Evolutionary conservation across 2,329 filamentous ascomycete species (phyloP).

Genomic region (Fusarium bulbicola): DNA sequence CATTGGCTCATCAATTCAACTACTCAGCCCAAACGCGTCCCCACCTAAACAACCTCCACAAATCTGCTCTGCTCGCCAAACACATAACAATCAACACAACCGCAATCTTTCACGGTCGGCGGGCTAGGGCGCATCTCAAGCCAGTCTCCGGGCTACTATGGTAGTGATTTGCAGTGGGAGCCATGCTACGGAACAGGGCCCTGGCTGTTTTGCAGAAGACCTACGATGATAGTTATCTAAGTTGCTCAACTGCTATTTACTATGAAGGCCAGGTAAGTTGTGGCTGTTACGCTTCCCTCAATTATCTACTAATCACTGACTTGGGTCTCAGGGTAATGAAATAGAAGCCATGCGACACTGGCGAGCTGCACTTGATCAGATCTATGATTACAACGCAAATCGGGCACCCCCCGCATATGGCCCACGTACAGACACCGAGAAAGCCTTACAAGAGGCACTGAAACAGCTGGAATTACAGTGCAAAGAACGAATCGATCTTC

Average conservation of each 20-base stretch:
- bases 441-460: constrained; percentile 81
- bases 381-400: constrained; percentile 85
- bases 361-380: constrained; percentile 87
- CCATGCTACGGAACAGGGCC: constrained; percentile 63
- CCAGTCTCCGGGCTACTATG: constrained; percentile 44
- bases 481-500: constrained; percentile 88
- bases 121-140: constrained; percentile 26
- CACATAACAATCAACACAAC: neutral
- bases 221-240: constrained; percentile 95
- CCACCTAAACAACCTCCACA: neutral
- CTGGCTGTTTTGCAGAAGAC: constrained; percentile 90
- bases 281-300: neutral
- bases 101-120: constrained; percentile 15
- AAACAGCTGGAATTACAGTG: constrained; percentile 88
- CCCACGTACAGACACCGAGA: constrained; percentile 83
- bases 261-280: constrained; percentile 85
- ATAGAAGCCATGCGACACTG: constrained; percentile 89
- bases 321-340: constrained; percentile 78
- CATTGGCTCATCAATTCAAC: constrained; percentile 1
- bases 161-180: constrained; percentile 39
- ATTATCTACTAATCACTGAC: constrained; percentile 11
- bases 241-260: constrained; percentile 94
- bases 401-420: constrained; percentile 74
- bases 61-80: constrained; percentile 21
- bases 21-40: constrained; percentile 8